Percentiles rank a stretch among this genome's conserved stretches.
phyloP scores from a whole-genome alignment of 345 rosid species.

The Hypericum androsaemum region DNA sequence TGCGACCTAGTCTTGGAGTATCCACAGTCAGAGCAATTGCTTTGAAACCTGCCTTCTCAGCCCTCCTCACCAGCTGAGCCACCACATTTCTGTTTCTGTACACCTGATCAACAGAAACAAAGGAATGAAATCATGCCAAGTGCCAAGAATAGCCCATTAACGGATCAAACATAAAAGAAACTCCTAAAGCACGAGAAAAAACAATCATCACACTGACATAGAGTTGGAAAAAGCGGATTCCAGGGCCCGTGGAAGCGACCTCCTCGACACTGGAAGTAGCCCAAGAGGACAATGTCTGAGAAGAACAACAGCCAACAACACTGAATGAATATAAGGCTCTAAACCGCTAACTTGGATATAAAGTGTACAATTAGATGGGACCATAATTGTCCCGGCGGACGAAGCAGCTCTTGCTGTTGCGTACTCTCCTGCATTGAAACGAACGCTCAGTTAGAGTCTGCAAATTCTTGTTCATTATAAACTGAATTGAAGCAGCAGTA shows the following conservation, averaged over 20 bases:
- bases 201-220: slow-evolving; percentile 44
- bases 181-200: slow-evolving; percentile 2
- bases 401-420: slow-evolving; percentile 92
- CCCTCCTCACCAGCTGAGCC: slow-evolving; percentile 75
- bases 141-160: no score
- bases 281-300: slow-evolving; percentile 84
- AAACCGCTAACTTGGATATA: neutral
- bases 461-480: neutral
- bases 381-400: slow-evolving; percentile 86
- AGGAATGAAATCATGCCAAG: no score
- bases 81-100: slow-evolving; percentile 74
- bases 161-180: no score
- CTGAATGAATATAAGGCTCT: neutral
- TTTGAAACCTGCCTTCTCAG: slow-evolving; percentile 88
- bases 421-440: slow-evolving; percentile 60
- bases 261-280: slow-evolving; percentile 93
- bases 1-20: slow-evolving; percentile 88
- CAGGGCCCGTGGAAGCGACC: slow-evolving; percentile 90
- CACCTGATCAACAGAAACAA: slow-evolving; percentile 54
- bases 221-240: slow-evolving; percentile 90
- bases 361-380: slow-evolving; percentile 16
- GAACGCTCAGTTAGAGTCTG: neutral
- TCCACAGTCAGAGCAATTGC: slow-evolving; percentile 96
- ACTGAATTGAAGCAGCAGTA: slow-evolving; percentile 7
- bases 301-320: slow-evolving; percentile 11